Percentiles rank a stretch among this genome's conserved stretches.
These are phyloP conservation scores for Penicillium frequentans DNA, from an alignment of 2,329 filamentous ascomycete species.

Conservation along the genomic window DNA sequence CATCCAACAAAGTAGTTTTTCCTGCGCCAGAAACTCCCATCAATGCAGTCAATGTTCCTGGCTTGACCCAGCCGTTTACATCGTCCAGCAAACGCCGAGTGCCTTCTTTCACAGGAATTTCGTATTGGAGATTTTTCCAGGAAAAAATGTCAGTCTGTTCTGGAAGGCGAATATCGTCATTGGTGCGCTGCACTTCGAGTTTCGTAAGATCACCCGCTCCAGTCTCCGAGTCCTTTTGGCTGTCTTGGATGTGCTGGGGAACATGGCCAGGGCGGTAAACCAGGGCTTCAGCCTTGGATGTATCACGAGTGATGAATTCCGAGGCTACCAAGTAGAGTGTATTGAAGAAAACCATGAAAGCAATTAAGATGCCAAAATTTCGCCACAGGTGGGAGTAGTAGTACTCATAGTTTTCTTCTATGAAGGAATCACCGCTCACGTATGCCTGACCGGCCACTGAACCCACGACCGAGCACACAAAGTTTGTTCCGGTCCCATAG, in stretches of 20 bases:
- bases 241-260: constrained; percentile 8
- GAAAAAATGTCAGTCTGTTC: constrained; percentile 10
- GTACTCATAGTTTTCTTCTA: constrained; percentile 58
- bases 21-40: constrained; percentile 90
- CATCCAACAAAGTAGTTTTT: constrained; percentile 85
- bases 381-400: constrained; percentile 61
- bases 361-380: constrained; percentile 69
- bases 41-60: constrained; percentile 81
- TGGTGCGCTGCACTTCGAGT: constrained; percentile 13
- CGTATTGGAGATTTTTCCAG: constrained; percentile 49
- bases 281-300: constrained; percentile 73
- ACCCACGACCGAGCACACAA: constrained; percentile 60
- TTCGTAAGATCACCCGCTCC: constrained; percentile 1
- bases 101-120: constrained; percentile 74
- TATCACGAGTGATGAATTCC: constrained; percentile 57
- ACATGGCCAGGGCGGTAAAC: constrained; percentile 64
- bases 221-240: constrained; percentile 1
- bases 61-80: constrained; percentile 90
- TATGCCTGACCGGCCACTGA: constrained; percentile 52
- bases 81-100: constrained; percentile 74
- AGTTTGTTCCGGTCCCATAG: constrained; percentile 44
- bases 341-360: constrained; percentile 61
- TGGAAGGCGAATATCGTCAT: constrained; percentile 14
- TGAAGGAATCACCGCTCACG: constrained; percentile 62
- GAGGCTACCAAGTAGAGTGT: constrained; percentile 56